phyloP scores from a whole-genome alignment of 1,139 yeast species.

The Candida labiduridarum region DNA sequence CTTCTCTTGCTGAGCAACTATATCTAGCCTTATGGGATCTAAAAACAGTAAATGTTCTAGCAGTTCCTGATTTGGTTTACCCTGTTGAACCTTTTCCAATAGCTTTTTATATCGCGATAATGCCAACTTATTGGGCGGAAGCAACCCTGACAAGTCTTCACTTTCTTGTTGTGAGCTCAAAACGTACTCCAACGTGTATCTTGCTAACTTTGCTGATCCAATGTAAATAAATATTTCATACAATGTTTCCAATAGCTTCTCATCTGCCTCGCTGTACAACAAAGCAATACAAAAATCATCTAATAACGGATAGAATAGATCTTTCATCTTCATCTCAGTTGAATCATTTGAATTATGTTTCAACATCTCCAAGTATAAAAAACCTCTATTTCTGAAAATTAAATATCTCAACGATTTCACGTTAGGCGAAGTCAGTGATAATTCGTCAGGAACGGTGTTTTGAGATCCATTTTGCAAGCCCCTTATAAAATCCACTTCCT shows the following conservation, averaged over 20 bases:
- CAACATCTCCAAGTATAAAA: constrained; percentile 60
- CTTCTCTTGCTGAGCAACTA: constrained; percentile 20
- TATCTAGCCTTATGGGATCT: constrained; percentile 32
- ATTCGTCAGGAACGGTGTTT: constrained; percentile 41
- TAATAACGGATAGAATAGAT: constrained; percentile 44
- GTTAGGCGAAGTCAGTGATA: constrained; percentile 61
- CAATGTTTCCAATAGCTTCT: constrained; percentile 48
- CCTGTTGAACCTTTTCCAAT: background rate
- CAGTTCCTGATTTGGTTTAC: background rate
- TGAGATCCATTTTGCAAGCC: constrained; percentile 45
- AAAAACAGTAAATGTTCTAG: constrained; percentile 25
- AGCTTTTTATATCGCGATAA: background rate
- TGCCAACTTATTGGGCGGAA: constrained; percentile 24
- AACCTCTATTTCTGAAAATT: constrained; percentile 80
- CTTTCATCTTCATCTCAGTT: constrained; percentile 18
- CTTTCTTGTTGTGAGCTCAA: constrained; percentile 49
- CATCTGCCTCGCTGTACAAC: constrained; percentile 67
- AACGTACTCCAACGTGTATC: constrained; percentile 68
- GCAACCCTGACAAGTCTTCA: constrained; percentile 44
- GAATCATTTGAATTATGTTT: constrained; percentile 13
- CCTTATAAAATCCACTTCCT: constrained; percentile 40
- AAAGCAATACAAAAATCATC: constrained; percentile 61
- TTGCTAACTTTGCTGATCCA: constrained; percentile 52
- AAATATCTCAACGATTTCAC: constrained; percentile 74
- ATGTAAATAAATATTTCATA: constrained; percentile 53